phyloP scores from a whole-genome alignment of 345 rosid species.

The Boechera divaricarpa region DNA sequence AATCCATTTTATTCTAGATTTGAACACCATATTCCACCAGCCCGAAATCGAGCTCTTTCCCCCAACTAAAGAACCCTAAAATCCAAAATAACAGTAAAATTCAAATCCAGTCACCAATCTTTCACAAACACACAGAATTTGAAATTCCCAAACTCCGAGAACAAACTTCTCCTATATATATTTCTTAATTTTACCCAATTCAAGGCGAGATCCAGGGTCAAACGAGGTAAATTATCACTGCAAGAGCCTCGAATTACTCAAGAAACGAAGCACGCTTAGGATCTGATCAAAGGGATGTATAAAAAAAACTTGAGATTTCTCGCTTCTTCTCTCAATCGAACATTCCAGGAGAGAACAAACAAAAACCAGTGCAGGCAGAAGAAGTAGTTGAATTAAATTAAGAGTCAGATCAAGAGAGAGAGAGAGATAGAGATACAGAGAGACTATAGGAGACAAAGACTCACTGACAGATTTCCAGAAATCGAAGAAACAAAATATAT shows the following conservation, averaged over 20 bases:
- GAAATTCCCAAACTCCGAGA: constrained; percentile 19
- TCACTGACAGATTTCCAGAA: constrained; percentile 47
- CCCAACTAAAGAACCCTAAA: constrained; percentile 23
- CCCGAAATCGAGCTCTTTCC: constrained; percentile 40
- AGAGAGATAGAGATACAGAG: constrained; percentile 29
- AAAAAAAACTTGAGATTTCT: constrained; percentile 33
- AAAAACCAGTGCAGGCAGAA: constrained; percentile 22
- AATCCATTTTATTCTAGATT: constrained; percentile 90
- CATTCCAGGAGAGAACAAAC: constrained; percentile 44
- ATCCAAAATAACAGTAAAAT: not conserved
- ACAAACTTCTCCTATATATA: not conserved
- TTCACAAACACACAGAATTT: not conserved
- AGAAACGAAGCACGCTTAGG: constrained; percentile 22
- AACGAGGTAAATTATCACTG: constrained; percentile 4
- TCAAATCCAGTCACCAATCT: not conserved
- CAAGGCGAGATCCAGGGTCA: constrained; percentile 37
- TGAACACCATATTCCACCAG: constrained; percentile 66
- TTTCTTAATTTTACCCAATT: constrained; percentile 23
- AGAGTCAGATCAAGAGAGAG: constrained; percentile 45
- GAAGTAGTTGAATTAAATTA: constrained; percentile 37
- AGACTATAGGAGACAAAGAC: constrained; percentile 20
- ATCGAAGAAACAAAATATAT: not conserved
- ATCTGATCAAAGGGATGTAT: constrained; percentile 17
- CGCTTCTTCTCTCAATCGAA: constrained; percentile 30
- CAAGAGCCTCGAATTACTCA: constrained; percentile 16